These are phyloP conservation scores for Halophytophthora polymorphica DNA, from an alignment of 352 stramenopile genomes.

Conservation along the genomic window DNA sequence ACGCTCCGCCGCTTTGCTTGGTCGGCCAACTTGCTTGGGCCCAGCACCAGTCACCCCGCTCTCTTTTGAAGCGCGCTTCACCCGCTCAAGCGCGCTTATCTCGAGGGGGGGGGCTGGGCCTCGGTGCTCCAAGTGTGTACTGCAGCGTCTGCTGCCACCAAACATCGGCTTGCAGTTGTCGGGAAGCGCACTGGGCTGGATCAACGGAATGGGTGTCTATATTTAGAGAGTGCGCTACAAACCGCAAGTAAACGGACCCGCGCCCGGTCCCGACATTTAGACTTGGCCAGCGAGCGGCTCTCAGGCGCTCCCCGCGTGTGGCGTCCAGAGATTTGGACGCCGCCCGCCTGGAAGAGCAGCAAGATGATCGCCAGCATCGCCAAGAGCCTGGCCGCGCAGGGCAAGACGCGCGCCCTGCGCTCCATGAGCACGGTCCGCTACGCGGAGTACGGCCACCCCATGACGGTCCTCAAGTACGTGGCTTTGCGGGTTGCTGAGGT, in stretches of 20 bases:
- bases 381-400: slow-evolving; percentile 47
- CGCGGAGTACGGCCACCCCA: slow-evolving; percentile 65
- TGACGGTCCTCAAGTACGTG: slow-evolving; percentile 59
- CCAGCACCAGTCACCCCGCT: too few relatives aligned
- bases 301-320: not conserved
- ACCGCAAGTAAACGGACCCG: slow-evolving; percentile 2
- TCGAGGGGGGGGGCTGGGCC: too few relatives aligned
- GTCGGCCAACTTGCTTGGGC: too few relatives aligned
- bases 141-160: too few relatives aligned
- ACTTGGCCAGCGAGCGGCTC: slow-evolving; percentile 13
- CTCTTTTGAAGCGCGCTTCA: too few relatives aligned
- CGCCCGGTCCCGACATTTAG: not conserved
- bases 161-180: too few relatives aligned
- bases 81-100: too few relatives aligned
- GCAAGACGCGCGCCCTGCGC: slow-evolving; percentile 28
- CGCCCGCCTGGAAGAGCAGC: not conserved
- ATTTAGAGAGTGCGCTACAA: slow-evolving; percentile 7
- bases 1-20: too few relatives aligned
- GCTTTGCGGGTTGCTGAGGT: not conserved
- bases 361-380: slow-evolving; percentile 60
- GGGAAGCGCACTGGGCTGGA: slow-evolving; percentile 2
- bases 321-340: slow-evolving; percentile 7
- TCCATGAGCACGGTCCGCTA: slow-evolving; percentile 79
- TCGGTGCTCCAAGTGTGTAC: too few relatives aligned
- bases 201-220: slow-evolving; percentile 18